Base-by-base conservation (phyloP, 163 green algal genomes). In the Coccomyxa subellipsoidea region DNA sequence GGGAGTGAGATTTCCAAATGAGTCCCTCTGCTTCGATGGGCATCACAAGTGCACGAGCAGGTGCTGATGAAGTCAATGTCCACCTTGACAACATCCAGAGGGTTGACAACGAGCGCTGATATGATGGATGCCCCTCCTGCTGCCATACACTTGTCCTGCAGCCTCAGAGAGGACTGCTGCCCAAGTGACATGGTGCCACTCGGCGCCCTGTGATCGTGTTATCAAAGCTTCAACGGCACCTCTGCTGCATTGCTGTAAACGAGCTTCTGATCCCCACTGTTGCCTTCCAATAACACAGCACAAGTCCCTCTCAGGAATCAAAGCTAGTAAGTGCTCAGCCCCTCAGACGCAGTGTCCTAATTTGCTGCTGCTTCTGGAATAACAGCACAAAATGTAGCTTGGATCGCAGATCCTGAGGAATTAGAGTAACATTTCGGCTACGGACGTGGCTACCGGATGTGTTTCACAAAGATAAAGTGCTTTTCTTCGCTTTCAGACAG, bases 11-110 rank as follows among this genome's bases (percentile, higher is more conserved):
- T n/a, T n/a, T n/a, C n/a, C n/a, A n/a, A n/a, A n/a, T n/a, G n/a
- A n/a, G n/a, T n/a, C n/a, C n/a, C n/a, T n/a, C n/a, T n/a, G n/a
- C n/a, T n/a, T n/a, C n/a, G n/a, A n/a, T n/a, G n/a, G n/a, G n/a
- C n/a, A n/a, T n/a, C n/a, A n/a, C n/a, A n/a, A n/a, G n/a, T n/a
- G n/a, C n/a, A n/a, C n/a, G n/a, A n/a, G n/a, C 47, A 8, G 21
- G 47, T 59, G 47, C 47, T 59, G 66, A 1, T 35, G 66, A 23
- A 8, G 21, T 35, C 1, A 1, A 7, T 73, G 66, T 69, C 7
- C 36, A 97, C 93, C 90, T 98, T 98, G 10, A 97, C 88, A 0
- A 98, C 94, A 85, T 98, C 95, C 7, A 98, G 86, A 0, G 95
- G 95, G 77, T 97, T 98, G 31, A 95, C 92, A 1, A 97, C 87